Percentiles rank a stretch among this genome's conserved stretches.
These are phyloP conservation scores for Cutaneotrichosporon cyanovorans DNA, from an alignment of 1,284 basidiomycete genomes.

Conservation along the genomic window DNA sequence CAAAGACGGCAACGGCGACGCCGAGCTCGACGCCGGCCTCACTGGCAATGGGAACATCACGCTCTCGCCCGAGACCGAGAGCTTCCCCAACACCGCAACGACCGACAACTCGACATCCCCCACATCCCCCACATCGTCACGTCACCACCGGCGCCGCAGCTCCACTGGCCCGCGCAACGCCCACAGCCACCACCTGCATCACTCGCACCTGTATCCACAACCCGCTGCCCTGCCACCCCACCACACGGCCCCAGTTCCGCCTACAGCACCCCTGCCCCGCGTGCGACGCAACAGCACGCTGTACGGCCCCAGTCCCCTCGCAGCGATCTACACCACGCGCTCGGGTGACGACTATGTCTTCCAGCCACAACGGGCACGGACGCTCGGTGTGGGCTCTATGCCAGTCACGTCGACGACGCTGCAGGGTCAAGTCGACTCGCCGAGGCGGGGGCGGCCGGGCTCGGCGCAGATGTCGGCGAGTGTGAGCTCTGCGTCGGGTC, in stretches of 20 bases:
- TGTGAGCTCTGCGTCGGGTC: not conserved
- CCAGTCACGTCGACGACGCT: conserved; percentile 6
- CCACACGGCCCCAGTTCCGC: not conserved
- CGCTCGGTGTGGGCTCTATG: conserved; percentile 8
- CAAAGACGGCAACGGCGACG: conserved; percentile 2
- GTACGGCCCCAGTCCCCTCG: conserved; percentile 41
- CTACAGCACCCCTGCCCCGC: conserved; percentile 7
- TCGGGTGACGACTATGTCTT: not conserved
- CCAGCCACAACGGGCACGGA: not conserved
- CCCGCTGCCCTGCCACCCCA: not conserved
- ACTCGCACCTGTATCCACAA: too few relatives aligned
- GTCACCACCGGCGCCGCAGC: conserved; percentile 16
- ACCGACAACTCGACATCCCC: not conserved
- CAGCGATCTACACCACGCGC: conserved; percentile 30
- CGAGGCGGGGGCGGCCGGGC: not conserved
- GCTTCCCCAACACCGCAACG: not conserved
- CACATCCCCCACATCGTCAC: too few relatives aligned
- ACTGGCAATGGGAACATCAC: conserved; percentile 3
- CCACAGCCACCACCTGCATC: conserved; percentile 3
- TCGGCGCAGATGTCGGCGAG: conserved; percentile 4
- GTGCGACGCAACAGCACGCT: conserved; percentile 31
- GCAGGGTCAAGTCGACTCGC: conserved; percentile 10
- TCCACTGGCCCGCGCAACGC: conserved; percentile 10
- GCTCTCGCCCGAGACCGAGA: conserved; percentile 4
- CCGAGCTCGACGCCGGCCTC: conserved; percentile 14